Evolutionary conservation across 2,329 filamentous ascomycete species (phyloP).

Genomic region (Exophiala dermatitidis): DNA sequence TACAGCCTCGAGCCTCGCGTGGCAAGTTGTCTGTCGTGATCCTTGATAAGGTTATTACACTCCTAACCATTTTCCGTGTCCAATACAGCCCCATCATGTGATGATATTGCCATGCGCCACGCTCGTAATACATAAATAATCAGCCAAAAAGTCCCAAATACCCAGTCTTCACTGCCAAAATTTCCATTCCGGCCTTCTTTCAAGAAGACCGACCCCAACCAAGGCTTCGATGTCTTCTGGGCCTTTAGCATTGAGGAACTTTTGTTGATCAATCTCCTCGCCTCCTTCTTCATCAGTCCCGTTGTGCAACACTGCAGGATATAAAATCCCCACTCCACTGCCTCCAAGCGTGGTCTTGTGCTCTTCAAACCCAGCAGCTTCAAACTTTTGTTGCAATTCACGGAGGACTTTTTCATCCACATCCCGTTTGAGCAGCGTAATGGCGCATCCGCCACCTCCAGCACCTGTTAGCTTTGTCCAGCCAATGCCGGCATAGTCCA

Average conservation of each 20-base stretch:
- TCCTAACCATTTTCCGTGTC: not conserved
- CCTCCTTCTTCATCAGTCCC: slow-evolving; percentile 73
- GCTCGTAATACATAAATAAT: slow-evolving; percentile 18
- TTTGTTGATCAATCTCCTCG: slow-evolving; percentile 87
- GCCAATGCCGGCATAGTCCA: slow-evolving; percentile 80
- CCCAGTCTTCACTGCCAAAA: slow-evolving; percentile 57
- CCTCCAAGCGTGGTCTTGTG: slow-evolving; percentile 88
- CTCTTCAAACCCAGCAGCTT: slow-evolving; percentile 67
- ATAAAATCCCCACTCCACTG: slow-evolving; percentile 88
- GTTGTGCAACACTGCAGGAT: slow-evolving; percentile 84
- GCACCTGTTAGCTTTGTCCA: slow-evolving; percentile 98
- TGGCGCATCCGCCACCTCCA: slow-evolving; percentile 90
- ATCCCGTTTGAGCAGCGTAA: slow-evolving; percentile 73
- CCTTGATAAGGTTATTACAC: too few species aligned
- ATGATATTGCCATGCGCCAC: slow-evolving; percentile 14
- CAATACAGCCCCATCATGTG: not conserved
- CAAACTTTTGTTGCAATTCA: slow-evolving; percentile 58
- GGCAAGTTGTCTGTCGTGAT: too few species aligned
- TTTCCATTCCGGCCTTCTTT: slow-evolving; percentile 73
- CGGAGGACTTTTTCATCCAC: slow-evolving; percentile 51
- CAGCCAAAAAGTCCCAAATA: not conserved
- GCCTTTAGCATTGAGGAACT: slow-evolving; percentile 75
- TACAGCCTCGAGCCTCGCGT: too few species aligned
- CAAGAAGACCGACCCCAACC: slow-evolving; percentile 67
- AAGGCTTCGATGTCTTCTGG: slow-evolving; percentile 79